phyloP scores from a whole-genome alignment of 164 flowering plant genomes.

The Cinnamomum micranthum region DNA sequence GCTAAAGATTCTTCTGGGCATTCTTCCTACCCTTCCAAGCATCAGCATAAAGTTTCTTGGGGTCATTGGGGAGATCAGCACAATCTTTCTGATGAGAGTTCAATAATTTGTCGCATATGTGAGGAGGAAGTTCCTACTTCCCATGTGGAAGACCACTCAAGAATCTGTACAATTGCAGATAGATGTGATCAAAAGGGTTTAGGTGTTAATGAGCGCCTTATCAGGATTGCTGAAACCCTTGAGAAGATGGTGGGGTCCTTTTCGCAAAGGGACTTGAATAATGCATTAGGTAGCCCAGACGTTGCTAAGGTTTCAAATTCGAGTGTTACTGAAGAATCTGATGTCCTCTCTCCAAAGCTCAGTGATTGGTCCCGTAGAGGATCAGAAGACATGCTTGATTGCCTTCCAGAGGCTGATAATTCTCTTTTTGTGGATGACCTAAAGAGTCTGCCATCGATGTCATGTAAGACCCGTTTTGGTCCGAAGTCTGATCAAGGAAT shows the following conservation, averaged over 20 bases:
- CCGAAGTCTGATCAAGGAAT: slow-evolving; percentile 99
- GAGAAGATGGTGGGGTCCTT: slow-evolving; percentile 80
- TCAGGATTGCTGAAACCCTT: slow-evolving; percentile 79
- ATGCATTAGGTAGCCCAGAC: slow-evolving; percentile 71
- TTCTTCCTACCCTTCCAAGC: slow-evolving; percentile 48
- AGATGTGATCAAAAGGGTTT: slow-evolving; percentile 94
- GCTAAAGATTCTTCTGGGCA: slow-evolving; percentile 55
- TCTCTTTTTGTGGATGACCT: slow-evolving; percentile 70
- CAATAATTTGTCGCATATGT: slow-evolving; percentile 95
- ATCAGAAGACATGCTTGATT: slow-evolving; percentile 97
- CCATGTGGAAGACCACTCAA: slow-evolving; percentile 92
- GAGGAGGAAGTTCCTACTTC: slow-evolving; percentile 94
- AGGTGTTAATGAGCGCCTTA: slow-evolving; percentile 85
- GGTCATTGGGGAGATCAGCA: slow-evolving; percentile 91
- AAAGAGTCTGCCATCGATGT: slow-evolving; percentile 81
- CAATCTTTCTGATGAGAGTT: slow-evolving; percentile 54
- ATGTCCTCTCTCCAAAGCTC: slow-evolving; percentile 71
- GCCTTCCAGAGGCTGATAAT: slow-evolving; percentile 75
- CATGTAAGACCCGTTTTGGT: slow-evolving; percentile 93
- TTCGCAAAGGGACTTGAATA: slow-evolving; percentile 65
- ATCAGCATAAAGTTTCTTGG: slow-evolving; percentile 87
- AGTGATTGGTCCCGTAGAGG: slow-evolving; percentile 98
- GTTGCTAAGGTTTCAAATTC: slow-evolving; percentile 84
- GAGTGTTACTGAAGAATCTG: slow-evolving; percentile 90
- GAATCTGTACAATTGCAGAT: slow-evolving; percentile 94